Evolutionary conservation across 441 rosid genomes (phyloP).

Genomic region (Populus tomentosa): DNA sequence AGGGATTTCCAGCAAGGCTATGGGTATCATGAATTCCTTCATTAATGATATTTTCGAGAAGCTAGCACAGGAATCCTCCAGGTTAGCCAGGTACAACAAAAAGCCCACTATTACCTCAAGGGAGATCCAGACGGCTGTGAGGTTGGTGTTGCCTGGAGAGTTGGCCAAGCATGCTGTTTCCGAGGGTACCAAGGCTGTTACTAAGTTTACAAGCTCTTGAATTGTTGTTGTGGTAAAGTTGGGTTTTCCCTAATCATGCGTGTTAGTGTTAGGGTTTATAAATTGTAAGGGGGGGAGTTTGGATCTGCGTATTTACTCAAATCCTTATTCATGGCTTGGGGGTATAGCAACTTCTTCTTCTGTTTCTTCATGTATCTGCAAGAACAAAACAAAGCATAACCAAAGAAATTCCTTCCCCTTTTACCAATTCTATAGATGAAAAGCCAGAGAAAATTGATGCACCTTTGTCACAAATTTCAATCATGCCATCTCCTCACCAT

Average conservation of each 20-base stretch:
- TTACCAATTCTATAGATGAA: too few relatives aligned
- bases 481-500: too few relatives aligned
- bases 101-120: constrained; percentile 49
- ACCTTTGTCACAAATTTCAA: too few relatives aligned
- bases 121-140: constrained; percentile 51
- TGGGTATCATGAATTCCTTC: constrained; percentile 55
- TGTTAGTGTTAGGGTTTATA: background rate
- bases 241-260: background rate
- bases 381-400: too few relatives aligned
- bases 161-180: constrained; percentile 53
- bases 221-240: background rate
- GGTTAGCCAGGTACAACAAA: constrained; percentile 48
- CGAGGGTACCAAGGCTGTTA: constrained; percentile 57
- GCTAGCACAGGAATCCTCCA: constrained; percentile 47
- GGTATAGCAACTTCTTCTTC: too few relatives aligned
- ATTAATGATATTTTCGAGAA: constrained; percentile 55
- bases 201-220: constrained; percentile 39
- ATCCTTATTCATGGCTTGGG: too few relatives aligned
- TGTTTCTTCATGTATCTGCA: too few relatives aligned
- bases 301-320: background rate
- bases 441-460: too few relatives aligned
- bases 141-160: constrained; percentile 50
- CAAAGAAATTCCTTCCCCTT: too few relatives aligned
- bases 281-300: background rate
- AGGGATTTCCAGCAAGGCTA: constrained; percentile 50